Percentiles rank a stretch among this genome's conserved stretches.
Evolutionary conservation across 2,329 filamentous ascomycete species (phyloP).

Genomic region (Ascochyta viciae-villosae): DNA sequence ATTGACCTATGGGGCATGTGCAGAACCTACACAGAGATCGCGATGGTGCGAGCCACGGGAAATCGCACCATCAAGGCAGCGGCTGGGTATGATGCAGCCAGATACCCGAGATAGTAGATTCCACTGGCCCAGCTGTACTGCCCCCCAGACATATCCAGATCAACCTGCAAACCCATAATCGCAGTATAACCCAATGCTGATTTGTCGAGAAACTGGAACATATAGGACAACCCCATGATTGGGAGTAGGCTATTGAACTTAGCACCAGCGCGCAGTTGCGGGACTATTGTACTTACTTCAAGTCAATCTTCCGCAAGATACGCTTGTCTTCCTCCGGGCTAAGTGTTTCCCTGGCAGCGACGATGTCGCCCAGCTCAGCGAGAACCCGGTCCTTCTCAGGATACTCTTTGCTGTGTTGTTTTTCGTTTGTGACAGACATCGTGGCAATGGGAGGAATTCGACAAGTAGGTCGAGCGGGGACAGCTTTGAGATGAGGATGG

Average conservation of each 20-base stretch:
- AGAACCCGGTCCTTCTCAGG: slow-evolving; percentile 7
- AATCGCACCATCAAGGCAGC: slow-evolving; percentile 60
- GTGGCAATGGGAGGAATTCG: neutral
- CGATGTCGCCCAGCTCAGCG: neutral
- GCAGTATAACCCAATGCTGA: slow-evolving; percentile 25
- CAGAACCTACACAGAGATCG: slow-evolving; percentile 14
- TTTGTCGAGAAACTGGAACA: slow-evolving; percentile 31
- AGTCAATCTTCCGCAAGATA: slow-evolving; percentile 13
- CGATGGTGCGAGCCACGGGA: slow-evolving; percentile 57
- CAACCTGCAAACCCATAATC: slow-evolving; percentile 29
- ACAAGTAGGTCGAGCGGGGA: neutral
- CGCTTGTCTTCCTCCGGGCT: slow-evolving; percentile 8
- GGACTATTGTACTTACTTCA: neutral
- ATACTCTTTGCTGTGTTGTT: neutral
- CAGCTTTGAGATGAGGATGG: neutral
- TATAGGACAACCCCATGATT: slow-evolving; percentile 25
- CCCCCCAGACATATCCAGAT: slow-evolving; percentile 26
- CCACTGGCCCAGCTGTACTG: slow-evolving; percentile 36
- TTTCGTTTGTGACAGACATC: slow-evolving; percentile 5
- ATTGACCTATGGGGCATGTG: slow-evolving; percentile 12
- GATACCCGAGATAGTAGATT: slow-evolving; percentile 38
- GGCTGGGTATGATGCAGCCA: slow-evolving; percentile 47
- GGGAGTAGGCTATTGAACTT: slow-evolving; percentile 14
- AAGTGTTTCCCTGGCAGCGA: slow-evolving; percentile 6
- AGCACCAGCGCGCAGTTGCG: neutral